Conservation (phyloP, 2,329 filamentous ascomycete species). For the Drechslerella coelobrocha region DNA sequence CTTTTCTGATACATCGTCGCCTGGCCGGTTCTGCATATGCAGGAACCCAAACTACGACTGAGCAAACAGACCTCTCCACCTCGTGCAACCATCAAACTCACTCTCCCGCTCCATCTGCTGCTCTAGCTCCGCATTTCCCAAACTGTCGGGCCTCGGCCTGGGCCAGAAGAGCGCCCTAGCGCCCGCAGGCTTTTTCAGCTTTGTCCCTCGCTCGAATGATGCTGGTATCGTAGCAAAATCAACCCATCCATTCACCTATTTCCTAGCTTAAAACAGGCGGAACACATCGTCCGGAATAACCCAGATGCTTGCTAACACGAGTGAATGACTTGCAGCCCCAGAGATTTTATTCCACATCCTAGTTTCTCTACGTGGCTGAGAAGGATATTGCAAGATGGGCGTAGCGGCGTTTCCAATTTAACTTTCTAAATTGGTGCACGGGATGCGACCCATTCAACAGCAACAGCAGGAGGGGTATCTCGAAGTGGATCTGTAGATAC, state of each 20-base stretch:
- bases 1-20: slow-evolving; percentile 1
- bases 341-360: neutral
- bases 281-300: neutral
- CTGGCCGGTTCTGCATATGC: neutral
- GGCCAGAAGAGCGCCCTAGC: too few relatives aligned
- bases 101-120: too few relatives aligned
- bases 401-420: slow-evolving; percentile 11
- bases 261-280: too few relatives aligned
- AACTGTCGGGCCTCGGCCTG: too few relatives aligned
- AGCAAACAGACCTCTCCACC: neutral
- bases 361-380: slow-evolving; percentile 1
- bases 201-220: too few relatives aligned
- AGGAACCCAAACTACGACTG: neutral
- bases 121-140: too few relatives aligned
- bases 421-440: slow-evolving; percentile 5
- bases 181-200: too few relatives aligned
- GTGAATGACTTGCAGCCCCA: slow-evolving; percentile 47
- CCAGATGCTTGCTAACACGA: slow-evolving; percentile 23
- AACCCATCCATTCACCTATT: too few relatives aligned
- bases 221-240: too few relatives aligned
- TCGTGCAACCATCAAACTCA: too few relatives aligned
- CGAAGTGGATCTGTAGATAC: too few relatives aligned
- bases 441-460: neutral
- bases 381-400: neutral
- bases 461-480: neutral